These are phyloP conservation scores for Larix kaempferi DNA, from an alignment of 75 land plant genomes.

Conservation along the genomic window DNA sequence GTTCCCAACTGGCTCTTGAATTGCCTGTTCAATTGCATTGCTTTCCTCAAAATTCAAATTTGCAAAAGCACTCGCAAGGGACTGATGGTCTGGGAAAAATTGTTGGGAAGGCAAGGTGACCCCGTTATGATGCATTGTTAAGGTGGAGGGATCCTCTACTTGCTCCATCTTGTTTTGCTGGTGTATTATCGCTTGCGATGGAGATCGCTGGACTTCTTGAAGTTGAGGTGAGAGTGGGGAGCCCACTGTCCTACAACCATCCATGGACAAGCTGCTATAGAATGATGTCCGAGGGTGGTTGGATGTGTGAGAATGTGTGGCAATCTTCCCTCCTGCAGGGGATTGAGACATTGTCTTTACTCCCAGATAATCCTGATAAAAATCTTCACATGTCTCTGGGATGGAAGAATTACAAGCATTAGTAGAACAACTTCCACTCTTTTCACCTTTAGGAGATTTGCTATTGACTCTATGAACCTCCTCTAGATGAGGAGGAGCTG, in stretches of 20 bases:
- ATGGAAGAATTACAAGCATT: neutral
- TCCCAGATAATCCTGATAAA: neutral
- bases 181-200: neutral
- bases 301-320: neutral
- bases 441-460: neutral
- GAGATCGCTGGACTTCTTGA: neutral
- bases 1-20: constrained; percentile 2
- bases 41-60: constrained; percentile 15
- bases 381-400: neutral
- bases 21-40: neutral
- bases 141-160: neutral
- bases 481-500: constrained; percentile 16
- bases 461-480: neutral
- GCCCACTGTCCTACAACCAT: neutral
- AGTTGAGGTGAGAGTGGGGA: neutral
- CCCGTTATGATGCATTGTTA: constrained; percentile 1
- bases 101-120: neutral
- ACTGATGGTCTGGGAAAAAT: constrained; percentile 12
- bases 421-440: neutral
- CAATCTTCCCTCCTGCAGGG: neutral
- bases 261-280: neutral
- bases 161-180: constrained; percentile 1
- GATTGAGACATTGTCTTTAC: constrained; percentile 1
- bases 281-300: neutral
- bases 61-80: constrained; percentile 30